These are phyloP conservation scores for Scenedesmus sp. DNA, from an alignment of 163 green algal genomes.

Conservation along the genomic window DNA sequence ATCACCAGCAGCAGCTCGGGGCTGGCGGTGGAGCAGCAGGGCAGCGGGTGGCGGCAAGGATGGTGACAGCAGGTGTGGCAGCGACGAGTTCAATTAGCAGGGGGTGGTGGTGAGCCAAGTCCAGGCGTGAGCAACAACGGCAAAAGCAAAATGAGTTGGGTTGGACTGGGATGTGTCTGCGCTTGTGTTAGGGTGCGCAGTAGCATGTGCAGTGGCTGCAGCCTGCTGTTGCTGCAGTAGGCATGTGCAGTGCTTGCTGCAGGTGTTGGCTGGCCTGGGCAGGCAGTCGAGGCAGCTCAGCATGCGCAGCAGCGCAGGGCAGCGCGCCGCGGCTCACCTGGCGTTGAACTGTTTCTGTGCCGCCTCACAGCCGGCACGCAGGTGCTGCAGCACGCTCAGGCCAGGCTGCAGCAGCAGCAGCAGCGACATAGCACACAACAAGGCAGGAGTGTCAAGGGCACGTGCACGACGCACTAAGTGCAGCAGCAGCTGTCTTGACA, in stretches of 20 bases:
- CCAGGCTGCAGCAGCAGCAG: slow-evolving; percentile 24
- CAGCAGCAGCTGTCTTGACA: neutral
- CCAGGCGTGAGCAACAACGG: neutral
- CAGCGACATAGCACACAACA: neutral
- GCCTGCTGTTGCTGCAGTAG: neutral
- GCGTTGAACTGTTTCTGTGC: slow-evolving; percentile 49
- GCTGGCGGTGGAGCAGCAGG: slow-evolving; percentile 5
- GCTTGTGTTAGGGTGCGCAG: neutral
- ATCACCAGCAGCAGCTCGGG: slow-evolving; percentile 50
- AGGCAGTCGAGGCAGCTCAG: neutral
- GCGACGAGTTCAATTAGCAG: neutral
- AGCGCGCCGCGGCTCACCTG: slow-evolving; percentile 13
- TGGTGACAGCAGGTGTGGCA: neutral
- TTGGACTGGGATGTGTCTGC: neutral
- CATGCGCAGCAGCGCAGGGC: neutral
- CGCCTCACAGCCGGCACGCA: slow-evolving; percentile 33
- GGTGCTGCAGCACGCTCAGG: slow-evolving; percentile 49
- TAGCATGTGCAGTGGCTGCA: neutral
- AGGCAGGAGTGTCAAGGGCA: neutral
- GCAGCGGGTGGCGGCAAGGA: neutral
- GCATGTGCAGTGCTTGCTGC: neutral
- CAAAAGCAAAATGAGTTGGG: neutral
- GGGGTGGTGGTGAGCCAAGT: neutral
- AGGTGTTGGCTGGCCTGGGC: neutral
- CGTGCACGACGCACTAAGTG: neutral